Conservation (phyloP, 257 asterid genomes). For the Petunia secreta region DNA sequence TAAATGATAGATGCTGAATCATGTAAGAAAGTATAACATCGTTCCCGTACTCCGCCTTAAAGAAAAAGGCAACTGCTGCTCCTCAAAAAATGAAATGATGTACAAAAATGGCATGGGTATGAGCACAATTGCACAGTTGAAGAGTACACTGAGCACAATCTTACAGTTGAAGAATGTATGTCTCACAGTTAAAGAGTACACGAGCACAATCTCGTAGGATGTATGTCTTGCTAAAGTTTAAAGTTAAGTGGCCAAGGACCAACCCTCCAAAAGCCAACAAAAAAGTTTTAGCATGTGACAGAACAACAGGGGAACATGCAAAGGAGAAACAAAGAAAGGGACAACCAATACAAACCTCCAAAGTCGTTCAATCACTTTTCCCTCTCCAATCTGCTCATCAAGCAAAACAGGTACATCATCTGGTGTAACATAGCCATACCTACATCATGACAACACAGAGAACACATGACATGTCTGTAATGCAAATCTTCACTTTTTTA, state of each 20-base stretch:
- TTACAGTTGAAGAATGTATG: conserved; percentile 1
- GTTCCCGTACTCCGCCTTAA: conserved; percentile 6
- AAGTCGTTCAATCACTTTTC: conserved; percentile 69
- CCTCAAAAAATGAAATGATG: background rate
- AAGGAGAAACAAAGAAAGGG: background rate
- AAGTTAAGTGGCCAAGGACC: background rate
- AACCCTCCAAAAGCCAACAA: background rate
- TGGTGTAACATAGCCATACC: conserved; percentile 99
- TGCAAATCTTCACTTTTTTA: conserved; percentile 7
- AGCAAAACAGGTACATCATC: conserved; percentile 79
- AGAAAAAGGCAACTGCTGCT: conserved; percentile 8
- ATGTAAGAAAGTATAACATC: background rate
- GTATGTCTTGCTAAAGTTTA: background rate
- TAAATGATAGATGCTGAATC: background rate
- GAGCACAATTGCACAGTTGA: background rate
- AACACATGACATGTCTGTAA: conserved; percentile 10
- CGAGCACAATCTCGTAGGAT: background rate
- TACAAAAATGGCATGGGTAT: background rate
- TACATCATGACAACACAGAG: conserved; percentile 42
- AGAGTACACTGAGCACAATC: conserved; percentile 9
- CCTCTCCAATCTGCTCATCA: conserved; percentile 80
- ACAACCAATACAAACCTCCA: conserved; percentile 73
- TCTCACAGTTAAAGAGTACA: background rate
- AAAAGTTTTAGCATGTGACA: background rate
- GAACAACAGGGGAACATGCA: background rate